These are phyloP conservation scores for Fraxinus albicans DNA, from an alignment of 305 asterid genomes.

Conservation along the genomic window DNA sequence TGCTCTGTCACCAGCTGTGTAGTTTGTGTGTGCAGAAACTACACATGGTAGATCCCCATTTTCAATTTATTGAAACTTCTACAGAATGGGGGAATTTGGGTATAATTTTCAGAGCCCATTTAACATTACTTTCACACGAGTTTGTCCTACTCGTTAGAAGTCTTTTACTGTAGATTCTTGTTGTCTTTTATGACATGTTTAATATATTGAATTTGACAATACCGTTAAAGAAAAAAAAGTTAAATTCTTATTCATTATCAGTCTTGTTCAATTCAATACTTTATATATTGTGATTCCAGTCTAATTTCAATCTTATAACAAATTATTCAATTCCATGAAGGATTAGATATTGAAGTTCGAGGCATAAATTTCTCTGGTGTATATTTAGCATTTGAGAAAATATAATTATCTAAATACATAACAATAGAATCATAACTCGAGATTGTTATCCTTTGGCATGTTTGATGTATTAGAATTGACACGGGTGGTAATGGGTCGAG, in stretches of 20 bases:
- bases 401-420: background rate
- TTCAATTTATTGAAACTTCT: background rate
- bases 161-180: background rate
- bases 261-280: background rate
- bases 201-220: background rate
- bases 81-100: background rate
- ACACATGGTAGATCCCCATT: constrained; percentile 29
- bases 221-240: background rate
- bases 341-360: background rate
- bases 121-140: background rate
- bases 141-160: background rate
- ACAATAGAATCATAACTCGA: background rate
- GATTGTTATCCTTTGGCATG: background rate
- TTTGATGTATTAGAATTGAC: background rate
- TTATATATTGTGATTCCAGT: background rate
- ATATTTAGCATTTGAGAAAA: background rate
- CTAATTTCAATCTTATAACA: background rate
- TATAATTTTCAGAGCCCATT: background rate
- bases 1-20: constrained; percentile 18
- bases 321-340: background rate
- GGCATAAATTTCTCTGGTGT: background rate
- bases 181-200: background rate
- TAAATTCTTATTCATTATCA: background rate
- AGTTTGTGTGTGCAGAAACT: background rate
- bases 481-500: background rate